Evolutionary conservation across 192 early-diverging fungal species (phyloP), one percentile per base, ranked within the genome.

Genomic region (Linderina pennispora): DNA sequence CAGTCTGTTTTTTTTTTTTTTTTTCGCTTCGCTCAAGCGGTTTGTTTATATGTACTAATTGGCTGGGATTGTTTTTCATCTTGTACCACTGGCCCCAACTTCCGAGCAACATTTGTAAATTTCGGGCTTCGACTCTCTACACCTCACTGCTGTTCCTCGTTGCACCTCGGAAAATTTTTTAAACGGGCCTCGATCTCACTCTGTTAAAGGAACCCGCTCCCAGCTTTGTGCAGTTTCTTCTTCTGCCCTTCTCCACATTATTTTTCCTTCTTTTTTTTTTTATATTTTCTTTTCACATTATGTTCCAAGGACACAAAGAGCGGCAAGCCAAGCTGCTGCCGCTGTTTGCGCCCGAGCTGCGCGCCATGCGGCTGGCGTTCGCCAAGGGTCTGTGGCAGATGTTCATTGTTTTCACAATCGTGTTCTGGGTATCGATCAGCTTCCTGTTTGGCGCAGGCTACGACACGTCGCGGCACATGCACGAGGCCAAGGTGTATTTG

Each of bases 361-460:
- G 55, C 8, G 60, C 60, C 9, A 63, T 55, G 6, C 67, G 67
- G 9, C 58, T 59, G 55, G 55, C 55, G 13, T 71, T 71, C 53
- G 48, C 48, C 39, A 63, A 71, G 51, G 54, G 67, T 0, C 40
- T 71, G 2, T 54, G 61, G 56, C 51, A 71, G 9, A 43, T 44
- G 23, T 54, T 59, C 31, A 11, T 63, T 3, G 45, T 71, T 5
- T 63, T 71, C 25, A 71, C 67, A 3, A 24, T 50, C 1, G 67
- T 71, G 16, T 71, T 52, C 36, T 71, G 67, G 67, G 40, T 71
- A n/a, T 58, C 59, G 16, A 63, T 71, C 19, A 38, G 50, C 37
- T 71, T 63, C 36, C 36, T 71, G 4, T 71, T 58, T 26, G 67
- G 67, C 18, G 56, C 67, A 9, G 67, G 67, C 16, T 71, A 71